Evolutionary conservation across 2,329 filamentous ascomycete genomes (phyloP).

Genomic region (Penicillium decumbens): DNA sequence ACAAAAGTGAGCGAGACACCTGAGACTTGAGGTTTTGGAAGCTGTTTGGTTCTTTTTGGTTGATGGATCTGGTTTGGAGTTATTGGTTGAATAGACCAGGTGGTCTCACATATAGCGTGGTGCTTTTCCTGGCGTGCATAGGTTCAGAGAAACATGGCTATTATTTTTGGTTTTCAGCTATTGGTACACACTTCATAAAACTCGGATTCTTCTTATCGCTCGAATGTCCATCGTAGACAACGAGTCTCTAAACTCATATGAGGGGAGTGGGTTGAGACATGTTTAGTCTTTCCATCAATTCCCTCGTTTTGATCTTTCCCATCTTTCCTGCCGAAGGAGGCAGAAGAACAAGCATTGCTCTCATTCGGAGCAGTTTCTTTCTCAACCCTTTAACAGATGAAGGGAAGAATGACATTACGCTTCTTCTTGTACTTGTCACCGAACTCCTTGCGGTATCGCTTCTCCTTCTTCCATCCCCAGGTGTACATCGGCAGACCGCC

Average conservation of each 20-base stretch:
- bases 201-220: background rate
- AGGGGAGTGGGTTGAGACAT: background rate
- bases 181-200: constrained; percentile 8
- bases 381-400: constrained; percentile 56
- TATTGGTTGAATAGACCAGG: constrained; percentile 3
- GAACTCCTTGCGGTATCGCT: constrained; percentile 82
- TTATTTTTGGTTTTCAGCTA: constrained; percentile 14
- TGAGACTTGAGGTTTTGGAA: background rate
- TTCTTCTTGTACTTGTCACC: constrained; percentile 94
- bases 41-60: background rate
- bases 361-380: background rate
- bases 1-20: constrained; percentile 17
- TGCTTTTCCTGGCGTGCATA: constrained; percentile 13
- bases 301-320: background rate
- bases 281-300: background rate
- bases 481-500: constrained; percentile 73
- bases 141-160: constrained; percentile 11
- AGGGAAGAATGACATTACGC: constrained; percentile 75
- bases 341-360: background rate
- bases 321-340: too few species aligned
- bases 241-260: background rate
- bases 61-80: constrained; percentile 7
- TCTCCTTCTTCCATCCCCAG: constrained; percentile 93
- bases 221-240: background rate
- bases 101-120: constrained; percentile 13